A percentile compares a stretch with the other conserved stretches of the same genome.
These are phyloP conservation scores for Dothiorella sarmentorum DNA, from an alignment of 2,329 filamentous ascomycete genomes.

Conservation along the genomic window DNA sequence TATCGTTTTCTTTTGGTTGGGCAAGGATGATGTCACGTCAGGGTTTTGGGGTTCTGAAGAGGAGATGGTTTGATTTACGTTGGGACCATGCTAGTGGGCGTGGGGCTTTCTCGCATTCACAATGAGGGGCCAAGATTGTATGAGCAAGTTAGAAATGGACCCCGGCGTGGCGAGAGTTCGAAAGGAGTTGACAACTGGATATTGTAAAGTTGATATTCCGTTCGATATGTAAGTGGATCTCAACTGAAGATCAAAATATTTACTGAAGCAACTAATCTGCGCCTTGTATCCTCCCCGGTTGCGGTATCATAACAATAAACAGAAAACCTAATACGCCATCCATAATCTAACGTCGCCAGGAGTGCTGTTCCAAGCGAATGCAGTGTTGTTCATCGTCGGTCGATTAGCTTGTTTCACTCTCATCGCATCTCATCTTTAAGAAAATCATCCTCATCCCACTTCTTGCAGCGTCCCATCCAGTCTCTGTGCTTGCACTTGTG, in stretches of 20 bases:
- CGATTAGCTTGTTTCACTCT: background rate
- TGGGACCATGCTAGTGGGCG: too few relatives aligned
- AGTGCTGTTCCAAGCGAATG: slow-evolving; percentile 6
- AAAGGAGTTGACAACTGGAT: too few relatives aligned
- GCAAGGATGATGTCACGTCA: too few relatives aligned
- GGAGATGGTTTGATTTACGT: too few relatives aligned
- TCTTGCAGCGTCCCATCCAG: slow-evolving; percentile 6
- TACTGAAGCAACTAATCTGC: background rate
- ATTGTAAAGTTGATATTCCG: too few relatives aligned
- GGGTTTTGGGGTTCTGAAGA: too few relatives aligned
- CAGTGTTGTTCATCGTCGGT: background rate
- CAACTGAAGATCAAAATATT: background rate
- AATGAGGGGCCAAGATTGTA: too few relatives aligned
- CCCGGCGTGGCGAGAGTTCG: too few relatives aligned
- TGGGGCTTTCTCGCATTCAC: too few relatives aligned
- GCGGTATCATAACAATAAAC: slow-evolving; percentile 8
- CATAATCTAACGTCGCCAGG: background rate
- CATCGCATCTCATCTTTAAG: slow-evolving; percentile 10
- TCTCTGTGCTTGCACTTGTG: slow-evolving; percentile 6
- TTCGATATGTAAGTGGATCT: background rate
- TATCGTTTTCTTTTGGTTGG: too few relatives aligned
- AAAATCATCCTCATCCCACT: slow-evolving; percentile 9
- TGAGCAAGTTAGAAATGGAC: too few relatives aligned
- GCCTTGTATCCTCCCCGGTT: background rate
- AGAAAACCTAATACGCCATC: background rate